Evolutionary conservation across 129 eudicot genomes (phyloP).

Genomic region (Centaurea solstitialis): DNA sequence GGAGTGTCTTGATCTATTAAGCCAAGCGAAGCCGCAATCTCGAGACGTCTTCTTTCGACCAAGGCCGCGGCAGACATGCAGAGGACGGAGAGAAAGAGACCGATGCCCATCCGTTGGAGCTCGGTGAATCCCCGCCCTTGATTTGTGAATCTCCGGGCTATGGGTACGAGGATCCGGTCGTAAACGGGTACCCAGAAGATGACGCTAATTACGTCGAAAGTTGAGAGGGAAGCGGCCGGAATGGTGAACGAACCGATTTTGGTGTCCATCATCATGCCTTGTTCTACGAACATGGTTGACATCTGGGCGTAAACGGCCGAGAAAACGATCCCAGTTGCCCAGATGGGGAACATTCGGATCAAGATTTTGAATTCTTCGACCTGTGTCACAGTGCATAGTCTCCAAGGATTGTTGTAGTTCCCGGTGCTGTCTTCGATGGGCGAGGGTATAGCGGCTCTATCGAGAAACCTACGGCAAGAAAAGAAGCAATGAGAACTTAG

Average conservation of each 20-base stretch:
- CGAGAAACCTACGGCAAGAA: constrained; percentile 59
- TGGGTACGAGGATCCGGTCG: constrained; percentile 72
- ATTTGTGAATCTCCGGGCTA: constrained; percentile 65
- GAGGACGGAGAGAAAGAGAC: constrained; percentile 70
- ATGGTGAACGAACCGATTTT: constrained; percentile 57
- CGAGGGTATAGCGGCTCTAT: constrained; percentile 67
- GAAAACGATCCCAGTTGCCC: constrained; percentile 82
- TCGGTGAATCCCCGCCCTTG: constrained; percentile 73
- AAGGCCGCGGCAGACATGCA: constrained; percentile 94
- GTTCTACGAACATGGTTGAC: constrained; percentile 88
- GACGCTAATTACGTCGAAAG: constrained; percentile 71
- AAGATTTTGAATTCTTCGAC: constrained; percentile 85
- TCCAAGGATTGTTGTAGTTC: constrained; percentile 61
- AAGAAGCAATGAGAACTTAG: neutral
- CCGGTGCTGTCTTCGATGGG: constrained; percentile 49
- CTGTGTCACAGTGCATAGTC: constrained; percentile 85
- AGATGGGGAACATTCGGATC: constrained; percentile 89
- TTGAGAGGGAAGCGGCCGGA: constrained; percentile 80
- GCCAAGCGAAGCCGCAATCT: constrained; percentile 53
- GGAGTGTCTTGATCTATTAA: constrained; percentile 48
- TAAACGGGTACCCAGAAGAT: constrained; percentile 82
- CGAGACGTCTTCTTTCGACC: constrained; percentile 66
- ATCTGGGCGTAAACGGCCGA: constrained; percentile 82
- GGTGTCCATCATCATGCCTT: constrained; percentile 87
- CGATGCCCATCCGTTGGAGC: constrained; percentile 87